A percentile compares a stretch with the other conserved stretches of the same genome.
These are phyloP conservation scores for Gaeumannomyces tritici DNA, from an alignment of 2,329 filamentous ascomycete species.

Conservation along the genomic window DNA sequence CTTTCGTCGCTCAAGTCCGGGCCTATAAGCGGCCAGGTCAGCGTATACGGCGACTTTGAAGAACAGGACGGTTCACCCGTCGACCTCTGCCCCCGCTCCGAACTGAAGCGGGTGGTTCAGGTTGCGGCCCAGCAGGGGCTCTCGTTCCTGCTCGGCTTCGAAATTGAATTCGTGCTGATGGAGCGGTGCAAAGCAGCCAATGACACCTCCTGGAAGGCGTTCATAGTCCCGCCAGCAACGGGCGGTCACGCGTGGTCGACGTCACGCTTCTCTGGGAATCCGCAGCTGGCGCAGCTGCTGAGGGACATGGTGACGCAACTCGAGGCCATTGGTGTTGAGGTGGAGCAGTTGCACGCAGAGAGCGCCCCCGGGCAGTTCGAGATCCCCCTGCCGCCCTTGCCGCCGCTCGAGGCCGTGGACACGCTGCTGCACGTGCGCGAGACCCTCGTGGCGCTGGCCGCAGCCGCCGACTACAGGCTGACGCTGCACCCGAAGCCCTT, in stretches of 20 bases:
- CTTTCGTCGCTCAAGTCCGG: conserved; percentile 50
- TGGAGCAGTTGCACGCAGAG: conserved; percentile 70
- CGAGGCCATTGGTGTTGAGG: conserved; percentile 48
- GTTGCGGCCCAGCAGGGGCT: conserved; percentile 42
- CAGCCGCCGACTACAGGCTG: conserved; percentile 51
- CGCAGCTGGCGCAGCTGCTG: conserved; percentile 45
- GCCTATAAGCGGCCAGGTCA: conserved; percentile 50
- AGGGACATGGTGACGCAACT: conserved; percentile 57
- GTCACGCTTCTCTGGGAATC: conserved; percentile 51
- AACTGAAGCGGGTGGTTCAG: conserved; percentile 46
- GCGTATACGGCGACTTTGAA: conserved; percentile 57
- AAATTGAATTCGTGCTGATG: conserved; percentile 71
- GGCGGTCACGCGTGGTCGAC: conserved; percentile 64
- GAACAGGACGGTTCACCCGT: conserved; percentile 42
- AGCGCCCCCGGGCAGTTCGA: conserved; percentile 68
- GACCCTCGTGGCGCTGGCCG: conserved; percentile 55
- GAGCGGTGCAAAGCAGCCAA: conserved; percentile 17
- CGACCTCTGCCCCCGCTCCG: conserved; percentile 53
- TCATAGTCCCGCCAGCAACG: conserved; percentile 33
- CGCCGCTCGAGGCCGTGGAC: conserved; percentile 61
- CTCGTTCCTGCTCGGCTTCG: conserved; percentile 62
- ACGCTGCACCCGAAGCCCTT: conserved; percentile 69
- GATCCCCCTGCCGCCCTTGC: conserved; percentile 55
- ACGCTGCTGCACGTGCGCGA: conserved; percentile 61
- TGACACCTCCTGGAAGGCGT: neutral